Percentiles rank a stretch among this genome's conserved stretches.
Conservation (phyloP, 2,329 filamentous ascomycete genomes). For the Juglanconis sp. region DNA sequence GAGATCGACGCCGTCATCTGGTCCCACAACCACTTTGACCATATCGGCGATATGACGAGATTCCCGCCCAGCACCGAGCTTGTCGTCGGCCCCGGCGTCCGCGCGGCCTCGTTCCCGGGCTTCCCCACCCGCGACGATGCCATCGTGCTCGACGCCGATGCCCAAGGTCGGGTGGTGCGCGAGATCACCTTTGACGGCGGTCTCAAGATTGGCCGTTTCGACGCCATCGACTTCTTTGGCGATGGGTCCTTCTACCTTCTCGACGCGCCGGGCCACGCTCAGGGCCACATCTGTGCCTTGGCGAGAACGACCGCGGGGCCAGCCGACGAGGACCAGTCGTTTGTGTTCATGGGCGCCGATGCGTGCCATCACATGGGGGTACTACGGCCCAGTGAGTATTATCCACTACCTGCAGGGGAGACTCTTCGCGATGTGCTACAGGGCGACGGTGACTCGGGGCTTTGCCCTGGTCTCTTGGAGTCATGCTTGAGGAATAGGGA, state of each 20-base stretch:
- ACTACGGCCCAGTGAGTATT: constrained; percentile 31
- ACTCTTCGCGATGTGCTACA: no score
- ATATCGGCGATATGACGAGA: constrained; percentile 20
- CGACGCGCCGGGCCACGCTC: constrained; percentile 22
- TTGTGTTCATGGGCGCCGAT: constrained; percentile 24
- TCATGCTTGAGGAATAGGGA: neutral
- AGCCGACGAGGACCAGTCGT: constrained; percentile 20
- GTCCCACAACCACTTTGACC: constrained; percentile 25
- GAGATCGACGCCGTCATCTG: constrained; percentile 13
- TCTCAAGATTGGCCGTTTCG: constrained; percentile 27
- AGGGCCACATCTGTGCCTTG: constrained; percentile 19
- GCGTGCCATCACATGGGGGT: constrained; percentile 30
- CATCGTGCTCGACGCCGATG: neutral
- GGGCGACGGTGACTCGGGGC: no score
- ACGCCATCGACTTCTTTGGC: constrained; percentile 23
- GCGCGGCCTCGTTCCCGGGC: constrained; percentile 18
- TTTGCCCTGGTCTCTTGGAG: neutral
- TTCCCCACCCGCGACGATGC: constrained; percentile 19
- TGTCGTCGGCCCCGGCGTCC: constrained; percentile 24
- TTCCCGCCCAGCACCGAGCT: constrained; percentile 20
- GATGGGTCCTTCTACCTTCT: constrained; percentile 25
- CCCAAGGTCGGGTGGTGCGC: neutral
- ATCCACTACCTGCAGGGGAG: constrained; percentile 28
- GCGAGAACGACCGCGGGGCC: constrained; percentile 12
- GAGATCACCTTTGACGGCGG: constrained; percentile 8